phyloP scores from a whole-genome alignment of 2,329 filamentous ascomycete species.

The Apiospora saccharicola region DNA sequence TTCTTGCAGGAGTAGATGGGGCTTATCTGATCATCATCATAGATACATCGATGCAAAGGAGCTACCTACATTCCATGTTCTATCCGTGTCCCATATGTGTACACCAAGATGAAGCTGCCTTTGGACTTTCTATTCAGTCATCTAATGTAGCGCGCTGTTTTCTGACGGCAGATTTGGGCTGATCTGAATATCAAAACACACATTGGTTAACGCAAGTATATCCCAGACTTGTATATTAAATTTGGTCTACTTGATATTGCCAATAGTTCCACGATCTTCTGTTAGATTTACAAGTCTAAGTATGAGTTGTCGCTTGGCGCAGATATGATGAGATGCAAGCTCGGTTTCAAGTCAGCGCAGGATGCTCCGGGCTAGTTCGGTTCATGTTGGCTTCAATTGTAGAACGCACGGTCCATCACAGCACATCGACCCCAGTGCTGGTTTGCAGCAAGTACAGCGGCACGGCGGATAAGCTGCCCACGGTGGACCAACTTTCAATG shows the following conservation, averaged over 20 bases:
- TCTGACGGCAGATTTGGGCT: background rate
- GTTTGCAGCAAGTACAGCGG: background rate
- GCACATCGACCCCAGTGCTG: background rate
- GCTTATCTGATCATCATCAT: conserved; percentile 12
- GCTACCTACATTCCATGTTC: background rate
- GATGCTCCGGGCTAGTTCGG: conserved; percentile 1
- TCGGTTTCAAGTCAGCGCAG: conserved; percentile 7
- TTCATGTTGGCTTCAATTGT: conserved; percentile 3
- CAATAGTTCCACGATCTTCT: background rate
- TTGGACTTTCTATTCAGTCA: background rate
- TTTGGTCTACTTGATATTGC: background rate
- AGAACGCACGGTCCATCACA: conserved; percentile 12
- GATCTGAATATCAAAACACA: background rate
- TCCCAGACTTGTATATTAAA: background rate
- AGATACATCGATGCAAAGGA: background rate
- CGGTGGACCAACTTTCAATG: background rate
- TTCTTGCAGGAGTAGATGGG: background rate
- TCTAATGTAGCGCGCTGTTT: background rate
- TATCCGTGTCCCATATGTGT: too few relatives aligned
- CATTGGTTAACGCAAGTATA: background rate
- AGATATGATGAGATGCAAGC: conserved; percentile 8
- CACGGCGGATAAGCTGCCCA: background rate
- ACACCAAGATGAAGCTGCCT: background rate
- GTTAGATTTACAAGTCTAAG: background rate
- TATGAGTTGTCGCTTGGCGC: background rate